A percentile compares a stretch with the other conserved stretches of the same genome.
These are phyloP conservation scores for Boletales sp. DNA, from an alignment of 768 basidiomycete species.

Conservation along the genomic window DNA sequence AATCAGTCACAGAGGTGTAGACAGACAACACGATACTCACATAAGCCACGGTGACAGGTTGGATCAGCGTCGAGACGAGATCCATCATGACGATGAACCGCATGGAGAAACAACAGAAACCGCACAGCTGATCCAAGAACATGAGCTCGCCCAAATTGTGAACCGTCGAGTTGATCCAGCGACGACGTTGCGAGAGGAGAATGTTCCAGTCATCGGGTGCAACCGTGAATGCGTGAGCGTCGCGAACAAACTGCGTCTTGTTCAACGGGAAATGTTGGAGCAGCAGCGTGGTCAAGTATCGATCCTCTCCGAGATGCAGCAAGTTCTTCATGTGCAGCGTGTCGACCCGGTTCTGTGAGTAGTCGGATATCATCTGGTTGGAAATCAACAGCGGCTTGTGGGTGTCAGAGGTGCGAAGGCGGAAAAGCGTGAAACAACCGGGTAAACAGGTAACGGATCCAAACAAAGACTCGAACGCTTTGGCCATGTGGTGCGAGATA, in stretches of 20 bases:
- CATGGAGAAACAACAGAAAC: conserved; percentile 99
- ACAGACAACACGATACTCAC: conserved; percentile 45
- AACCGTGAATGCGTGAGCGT: conserved; percentile 91
- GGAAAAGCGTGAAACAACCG: conserved; percentile 98
- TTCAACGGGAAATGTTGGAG: conserved; percentile 92
- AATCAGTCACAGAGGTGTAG: conserved; percentile 5
- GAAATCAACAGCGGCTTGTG: conserved; percentile 94
- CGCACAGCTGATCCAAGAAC: conserved; percentile 87
- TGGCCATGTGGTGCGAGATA: conserved; percentile 98
- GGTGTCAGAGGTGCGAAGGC: conserved; percentile 89
- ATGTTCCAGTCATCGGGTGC: conserved; percentile 96
- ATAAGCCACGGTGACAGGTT: conserved; percentile 85
- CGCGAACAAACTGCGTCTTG: conserved; percentile 95
- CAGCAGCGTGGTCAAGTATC: conserved; percentile 92
- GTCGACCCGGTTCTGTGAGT: conserved; percentile 94
- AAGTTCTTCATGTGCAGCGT: conserved; percentile 99
- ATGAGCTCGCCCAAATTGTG: conserved; percentile 94
- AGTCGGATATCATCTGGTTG: conserved; percentile 86
- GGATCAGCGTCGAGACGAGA: conserved; percentile 79
- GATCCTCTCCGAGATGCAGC: conserved; percentile 97
- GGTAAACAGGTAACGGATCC: conserved; percentile 98
- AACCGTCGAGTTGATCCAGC: conserved; percentile 99
- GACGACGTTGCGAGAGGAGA: conserved; percentile 90
- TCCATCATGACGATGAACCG: conserved; percentile 98
- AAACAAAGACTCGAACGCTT: conserved; percentile 95